A percentile compares a stretch with the other conserved stretches of the same genome.
Evolutionary conservation across 495 filamentous ascomycete species (phyloP).

Genomic region (Halenospora varia): DNA sequence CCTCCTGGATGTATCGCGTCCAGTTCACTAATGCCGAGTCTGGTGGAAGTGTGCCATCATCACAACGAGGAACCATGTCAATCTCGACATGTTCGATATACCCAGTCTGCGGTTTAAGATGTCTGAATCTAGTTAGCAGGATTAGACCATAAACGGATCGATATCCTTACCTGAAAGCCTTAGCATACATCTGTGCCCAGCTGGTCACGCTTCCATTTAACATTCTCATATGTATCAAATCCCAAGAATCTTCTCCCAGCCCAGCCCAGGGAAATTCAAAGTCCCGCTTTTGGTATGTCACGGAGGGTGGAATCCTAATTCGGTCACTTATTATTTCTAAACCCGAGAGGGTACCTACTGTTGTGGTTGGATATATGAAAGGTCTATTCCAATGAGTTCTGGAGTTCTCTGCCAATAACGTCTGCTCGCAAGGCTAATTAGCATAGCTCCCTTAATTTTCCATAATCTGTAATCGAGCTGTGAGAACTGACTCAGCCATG

Average conservation of each 20-base stretch:
- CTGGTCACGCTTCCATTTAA: slow-evolving; percentile 74
- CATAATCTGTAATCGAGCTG: too few relatives aligned
- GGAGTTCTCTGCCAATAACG: too few relatives aligned
- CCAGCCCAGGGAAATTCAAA: slow-evolving; percentile 75
- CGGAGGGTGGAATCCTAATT: slow-evolving; percentile 62
- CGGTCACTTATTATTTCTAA: too few relatives aligned
- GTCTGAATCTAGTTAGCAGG: slow-evolving; percentile 36
- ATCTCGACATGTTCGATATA: slow-evolving; percentile 92
- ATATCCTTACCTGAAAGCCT: slow-evolving; percentile 55
- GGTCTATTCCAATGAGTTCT: slow-evolving; percentile 69
- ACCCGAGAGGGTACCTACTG: slow-evolving; percentile 45
- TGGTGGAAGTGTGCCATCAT: slow-evolving; percentile 57
- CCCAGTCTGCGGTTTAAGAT: slow-evolving; percentile 74
- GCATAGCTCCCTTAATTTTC: too few relatives aligned
- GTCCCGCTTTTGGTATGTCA: slow-evolving; percentile 69
- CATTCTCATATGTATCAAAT: slow-evolving; percentile 81
- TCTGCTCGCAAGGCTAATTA: too few relatives aligned
- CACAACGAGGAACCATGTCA: slow-evolving; percentile 74
- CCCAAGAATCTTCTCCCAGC: slow-evolving; percentile 70
- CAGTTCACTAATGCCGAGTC: slow-evolving; percentile 54
- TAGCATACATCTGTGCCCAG: slow-evolving; percentile 75
- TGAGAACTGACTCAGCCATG: slow-evolving; percentile 66
- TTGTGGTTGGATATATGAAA: slow-evolving; percentile 76
- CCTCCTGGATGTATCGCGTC: slow-evolving; percentile 65
- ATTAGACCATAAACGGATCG: not conserved